A percentile compares a stretch with the other conserved stretches of the same genome.
Evolutionary conservation across 495 filamentous ascomycete species (phyloP).

Genomic region (Aspergillus ellipticus): DNA sequence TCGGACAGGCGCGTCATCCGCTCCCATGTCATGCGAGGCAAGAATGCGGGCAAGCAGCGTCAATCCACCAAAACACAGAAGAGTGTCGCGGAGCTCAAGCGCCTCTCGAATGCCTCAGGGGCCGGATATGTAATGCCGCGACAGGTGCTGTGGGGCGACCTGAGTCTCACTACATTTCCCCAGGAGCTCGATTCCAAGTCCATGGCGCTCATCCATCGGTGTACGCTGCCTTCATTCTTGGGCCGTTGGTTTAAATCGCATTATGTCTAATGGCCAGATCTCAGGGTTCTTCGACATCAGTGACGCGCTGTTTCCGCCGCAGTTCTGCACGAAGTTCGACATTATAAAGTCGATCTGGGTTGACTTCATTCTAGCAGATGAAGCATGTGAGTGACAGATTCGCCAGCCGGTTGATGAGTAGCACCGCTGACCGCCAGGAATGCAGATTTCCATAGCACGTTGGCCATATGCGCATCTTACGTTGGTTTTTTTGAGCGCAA

Average conservation of each 20-base stretch:
- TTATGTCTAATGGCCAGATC: neutral
- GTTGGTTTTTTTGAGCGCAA: slow-evolving; percentile 12
- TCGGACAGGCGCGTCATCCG: slow-evolving; percentile 9
- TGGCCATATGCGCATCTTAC: slow-evolving; percentile 18
- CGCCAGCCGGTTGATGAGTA: neutral
- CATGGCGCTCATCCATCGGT: slow-evolving; percentile 12
- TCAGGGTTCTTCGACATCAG: slow-evolving; percentile 10
- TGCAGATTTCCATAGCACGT: slow-evolving; percentile 21
- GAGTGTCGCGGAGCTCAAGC: neutral
- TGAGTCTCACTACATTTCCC: slow-evolving; percentile 11
- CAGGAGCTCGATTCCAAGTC: slow-evolving; percentile 10
- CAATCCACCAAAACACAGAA: slow-evolving; percentile 8
- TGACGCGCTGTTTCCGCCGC: slow-evolving; percentile 10
- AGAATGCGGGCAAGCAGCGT: slow-evolving; percentile 6
- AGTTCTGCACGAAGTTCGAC: slow-evolving; percentile 12
- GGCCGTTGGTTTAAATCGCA: no score
- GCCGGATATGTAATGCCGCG: slow-evolving; percentile 5
- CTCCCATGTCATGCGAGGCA: slow-evolving; percentile 10
- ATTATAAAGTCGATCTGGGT: slow-evolving; percentile 16
- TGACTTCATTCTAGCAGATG: slow-evolving; percentile 20
- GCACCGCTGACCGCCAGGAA: no score
- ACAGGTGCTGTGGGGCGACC: slow-evolving; percentile 9
- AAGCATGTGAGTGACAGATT: slow-evolving; percentile 22
- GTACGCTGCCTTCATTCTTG: no score
- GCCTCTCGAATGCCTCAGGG: neutral